These are phyloP conservation scores for Colletotrichum melonis DNA, from an alignment of 2,329 filamentous ascomycete species.

Conservation along the genomic window DNA sequence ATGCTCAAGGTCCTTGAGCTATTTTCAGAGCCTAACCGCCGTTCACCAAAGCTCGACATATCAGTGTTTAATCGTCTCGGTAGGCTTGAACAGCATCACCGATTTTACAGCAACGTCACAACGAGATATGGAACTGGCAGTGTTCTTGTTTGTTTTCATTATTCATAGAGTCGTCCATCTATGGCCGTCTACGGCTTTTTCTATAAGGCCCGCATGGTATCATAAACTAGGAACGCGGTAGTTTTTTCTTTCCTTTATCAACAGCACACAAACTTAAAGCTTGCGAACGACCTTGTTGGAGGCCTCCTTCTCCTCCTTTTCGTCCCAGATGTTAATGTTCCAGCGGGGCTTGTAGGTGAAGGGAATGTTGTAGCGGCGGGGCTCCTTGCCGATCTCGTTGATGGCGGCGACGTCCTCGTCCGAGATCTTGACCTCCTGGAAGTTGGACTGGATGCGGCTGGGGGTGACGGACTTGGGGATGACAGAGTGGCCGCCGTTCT, in stretches of 20 bases:
- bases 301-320: slow-evolving; percentile 63
- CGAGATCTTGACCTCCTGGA: slow-evolving; percentile 72
- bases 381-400: slow-evolving; percentile 68
- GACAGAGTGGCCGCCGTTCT: slow-evolving; percentile 72
- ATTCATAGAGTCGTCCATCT: slow-evolving; percentile 28
- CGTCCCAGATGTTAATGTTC: slow-evolving; percentile 67
- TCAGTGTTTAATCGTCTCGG: no score
- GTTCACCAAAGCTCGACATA: no score
- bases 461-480: slow-evolving; percentile 81
- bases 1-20: background rate
- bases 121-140: no score
- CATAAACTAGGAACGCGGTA: background rate
- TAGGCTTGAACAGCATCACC: no score
- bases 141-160: slow-evolving; percentile 5
- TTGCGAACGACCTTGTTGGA: slow-evolving; percentile 58
- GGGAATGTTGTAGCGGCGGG: slow-evolving; percentile 58
- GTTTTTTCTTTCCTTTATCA: background rate
- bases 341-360: slow-evolving; percentile 55
- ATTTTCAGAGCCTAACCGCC: no score
- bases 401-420: slow-evolving; percentile 70
- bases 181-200: background rate
- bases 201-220: slow-evolving; percentile 18
- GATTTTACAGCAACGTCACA: no score
- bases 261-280: slow-evolving; percentile 24
- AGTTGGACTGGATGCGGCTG: slow-evolving; percentile 76